Evolutionary conservation across 345 rosid species (phyloP), one percentile per base, ranked within the genome.

Genomic region (Citrus unshiu): DNA sequence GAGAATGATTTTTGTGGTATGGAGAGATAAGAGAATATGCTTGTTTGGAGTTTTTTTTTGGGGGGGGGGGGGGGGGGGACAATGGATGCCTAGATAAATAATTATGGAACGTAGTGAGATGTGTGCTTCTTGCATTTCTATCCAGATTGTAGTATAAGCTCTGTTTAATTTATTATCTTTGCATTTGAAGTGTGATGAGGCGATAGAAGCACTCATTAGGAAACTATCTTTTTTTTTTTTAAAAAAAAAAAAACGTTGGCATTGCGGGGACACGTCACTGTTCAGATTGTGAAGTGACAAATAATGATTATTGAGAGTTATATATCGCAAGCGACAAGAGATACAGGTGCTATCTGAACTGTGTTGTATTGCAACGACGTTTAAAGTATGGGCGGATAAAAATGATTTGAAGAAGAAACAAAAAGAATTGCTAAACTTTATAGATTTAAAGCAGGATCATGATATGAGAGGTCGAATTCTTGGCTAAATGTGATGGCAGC

Each of bases 11-110:
- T 32, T 16, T 37, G 68, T 81, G 79, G 29, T 64, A 39, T 83
- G 81, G 72, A 27, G 12, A 49, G 68, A 79, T 68, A 51, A 56
- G 70, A 64, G 49, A 43, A 30, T 13, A 21, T 73, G 49, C 64
- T 8, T 78, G 46, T 56, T 54, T 35, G n/a, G 29, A 73, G 62
- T 12, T 0, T 9, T 40, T 9, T 40, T 0, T 40, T 2, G 0
- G 0, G 40, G 10, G 39, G 10, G 4, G 0, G 34, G 0, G 4
- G 32, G 0, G 32, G 29, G 51, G 22, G 18, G 21, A 27, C 9
- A 3, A 25, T 13, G 34, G 58, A n/a, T 43, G 40, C n/a, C 14
- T 18, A 19, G 3, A 22, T 0, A 34, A 34, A 65, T 16, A 65
- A 66, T 19, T 35, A 2, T 69, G 37, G 21, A 6, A 18, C 39